Evolutionary conservation across 257 asterid species (phyloP).

Genomic region (Nemophila menziesii): DNA sequence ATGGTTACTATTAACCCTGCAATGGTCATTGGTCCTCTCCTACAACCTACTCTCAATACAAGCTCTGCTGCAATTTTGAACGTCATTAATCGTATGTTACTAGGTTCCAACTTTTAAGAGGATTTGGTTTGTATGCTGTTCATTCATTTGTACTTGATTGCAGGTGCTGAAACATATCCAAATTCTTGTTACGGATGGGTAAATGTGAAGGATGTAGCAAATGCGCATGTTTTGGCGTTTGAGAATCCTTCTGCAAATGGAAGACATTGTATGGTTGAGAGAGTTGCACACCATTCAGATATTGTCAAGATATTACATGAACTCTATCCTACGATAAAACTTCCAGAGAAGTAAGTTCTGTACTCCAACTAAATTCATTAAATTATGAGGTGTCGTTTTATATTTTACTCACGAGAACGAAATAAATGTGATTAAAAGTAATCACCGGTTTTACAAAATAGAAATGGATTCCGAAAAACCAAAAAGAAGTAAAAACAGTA

Average conservation of each 20-base stretch:
- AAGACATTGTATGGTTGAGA: conserved; percentile 20
- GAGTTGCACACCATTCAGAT: conserved; percentile 9
- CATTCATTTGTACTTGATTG: neutral
- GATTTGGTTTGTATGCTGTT: neutral
- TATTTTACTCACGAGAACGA: too few species aligned
- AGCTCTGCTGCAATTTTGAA: conserved; percentile 49
- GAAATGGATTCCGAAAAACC: too few species aligned
- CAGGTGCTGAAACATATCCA: conserved; percentile 53
- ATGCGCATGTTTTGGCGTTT: conserved; percentile 22
- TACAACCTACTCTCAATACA: conserved; percentile 73
- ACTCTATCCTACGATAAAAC: conserved; percentile 13
- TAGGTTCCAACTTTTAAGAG: conserved; percentile 1
- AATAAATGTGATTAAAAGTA: too few species aligned
- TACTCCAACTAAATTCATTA: too few species aligned
- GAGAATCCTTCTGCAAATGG: conserved; percentile 19
- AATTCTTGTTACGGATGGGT: conserved; percentile 12
- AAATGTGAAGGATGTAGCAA: conserved; percentile 25
- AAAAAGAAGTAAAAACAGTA: too few species aligned
- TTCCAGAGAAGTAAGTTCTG: conserved; percentile 12
- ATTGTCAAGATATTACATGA: conserved; percentile 14
- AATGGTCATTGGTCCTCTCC: conserved; percentile 65
- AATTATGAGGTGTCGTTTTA: too few species aligned
- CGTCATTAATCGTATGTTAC: conserved; percentile 64
- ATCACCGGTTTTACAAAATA: too few species aligned
- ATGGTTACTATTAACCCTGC: conserved; percentile 63